These are phyloP conservation scores for Pelargonium citronellum DNA, from an alignment of 441 rosid genomes.

Conservation along the genomic window DNA sequence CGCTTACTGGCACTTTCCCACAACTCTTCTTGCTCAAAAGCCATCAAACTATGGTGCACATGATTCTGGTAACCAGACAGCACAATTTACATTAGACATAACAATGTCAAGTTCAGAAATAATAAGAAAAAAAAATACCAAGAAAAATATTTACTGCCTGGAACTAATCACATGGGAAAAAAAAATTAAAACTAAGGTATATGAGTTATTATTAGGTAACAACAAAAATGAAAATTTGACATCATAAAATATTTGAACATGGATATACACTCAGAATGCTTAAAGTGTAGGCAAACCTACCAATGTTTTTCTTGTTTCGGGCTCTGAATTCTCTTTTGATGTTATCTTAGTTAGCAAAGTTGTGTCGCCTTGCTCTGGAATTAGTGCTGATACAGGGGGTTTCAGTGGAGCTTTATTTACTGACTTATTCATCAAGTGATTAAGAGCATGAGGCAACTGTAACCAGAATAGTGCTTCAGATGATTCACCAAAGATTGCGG, in stretches of 20 bases:
- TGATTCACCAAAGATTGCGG: slow-evolving; percentile 89
- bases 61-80: slow-evolving; percentile 43
- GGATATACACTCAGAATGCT: not conserved
- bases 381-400: slow-evolving; percentile 29
- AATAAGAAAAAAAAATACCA: not conserved
- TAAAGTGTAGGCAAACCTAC: slow-evolving; percentile 33
- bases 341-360: slow-evolving; percentile 48
- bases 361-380: slow-evolving; percentile 40
- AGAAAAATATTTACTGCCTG: not conserved
- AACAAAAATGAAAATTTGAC: not conserved
- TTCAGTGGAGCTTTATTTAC: slow-evolving; percentile 48
- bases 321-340: slow-evolving; percentile 43
- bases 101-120: slow-evolving; percentile 1
- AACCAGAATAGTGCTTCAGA: slow-evolving; percentile 94
- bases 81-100: slow-evolving; percentile 13
- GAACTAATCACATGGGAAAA: too few relatives aligned
- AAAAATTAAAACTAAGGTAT: not conserved
- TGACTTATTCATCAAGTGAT: slow-evolving; percentile 65
- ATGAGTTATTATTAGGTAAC: not conserved
- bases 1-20: slow-evolving; percentile 87
- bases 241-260: not conserved
- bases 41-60: slow-evolving; percentile 76
- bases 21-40: slow-evolving; percentile 80
- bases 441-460: slow-evolving; percentile 82
- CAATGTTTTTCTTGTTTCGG: slow-evolving; percentile 38